These are phyloP conservation scores for Blastobotrys americana DNA, from an alignment of 805 yeast genomes.

Conservation along the genomic window DNA sequence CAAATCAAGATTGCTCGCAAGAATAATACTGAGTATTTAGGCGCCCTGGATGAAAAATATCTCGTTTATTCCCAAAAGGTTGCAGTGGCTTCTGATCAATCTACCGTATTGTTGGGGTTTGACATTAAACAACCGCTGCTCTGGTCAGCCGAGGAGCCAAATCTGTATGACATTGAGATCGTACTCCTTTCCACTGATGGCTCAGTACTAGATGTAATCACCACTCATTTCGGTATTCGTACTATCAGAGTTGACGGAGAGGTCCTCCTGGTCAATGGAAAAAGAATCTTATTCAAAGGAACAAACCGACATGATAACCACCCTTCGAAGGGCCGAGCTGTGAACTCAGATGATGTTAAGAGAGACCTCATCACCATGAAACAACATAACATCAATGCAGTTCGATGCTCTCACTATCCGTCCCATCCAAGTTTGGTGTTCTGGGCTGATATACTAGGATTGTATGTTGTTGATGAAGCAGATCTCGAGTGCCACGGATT, in stretches of 20 bases:
- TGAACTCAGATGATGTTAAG: conserved; percentile 29
- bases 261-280: conserved; percentile 26
- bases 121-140: neutral
- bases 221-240: neutral
- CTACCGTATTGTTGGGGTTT: conserved; percentile 5
- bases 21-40: neutral
- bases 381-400: conserved; percentile 30
- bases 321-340: conserved; percentile 31
- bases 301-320: conserved; percentile 35
- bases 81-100: neutral
- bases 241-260: neutral
- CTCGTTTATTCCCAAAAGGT: neutral
- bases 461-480: conserved; percentile 34
- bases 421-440: conserved; percentile 29
- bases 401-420: conserved; percentile 34
- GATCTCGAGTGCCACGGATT: conserved; percentile 35
- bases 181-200: neutral
- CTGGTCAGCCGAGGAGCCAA: neutral
- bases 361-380: conserved; percentile 31
- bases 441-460: conserved; percentile 28
- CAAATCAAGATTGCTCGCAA: neutral
- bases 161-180: neutral
- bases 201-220: neutral
- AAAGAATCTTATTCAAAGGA: conserved; percentile 27
- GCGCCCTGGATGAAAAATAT: neutral